A percentile compares a stretch with the other conserved stretches of the same genome.
phyloP scores from a whole-genome alignment of 108 stramenopile species.

The Craspedostauros australis region DNA sequence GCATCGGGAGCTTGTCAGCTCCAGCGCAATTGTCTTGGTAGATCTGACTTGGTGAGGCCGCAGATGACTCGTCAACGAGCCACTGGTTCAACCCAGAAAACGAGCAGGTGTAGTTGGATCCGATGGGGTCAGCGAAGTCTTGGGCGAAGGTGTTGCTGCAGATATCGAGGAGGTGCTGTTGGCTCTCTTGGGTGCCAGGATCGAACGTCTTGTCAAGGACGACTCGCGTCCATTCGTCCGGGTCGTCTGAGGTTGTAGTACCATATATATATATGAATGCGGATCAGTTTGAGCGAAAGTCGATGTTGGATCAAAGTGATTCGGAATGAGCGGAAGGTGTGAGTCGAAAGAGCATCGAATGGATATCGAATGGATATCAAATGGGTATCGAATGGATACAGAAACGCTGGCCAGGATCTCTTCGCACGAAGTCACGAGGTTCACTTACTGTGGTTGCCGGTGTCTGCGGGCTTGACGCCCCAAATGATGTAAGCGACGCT shows the following conservation, averaged over 20 bases:
- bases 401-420: too few relatives aligned
- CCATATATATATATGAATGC: too few relatives aligned
- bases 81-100: constrained; percentile 37
- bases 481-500: constrained; percentile 21
- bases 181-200: constrained; percentile 25
- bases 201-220: constrained; percentile 44
- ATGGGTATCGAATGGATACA: too few relatives aligned
- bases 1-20: constrained; percentile 30
- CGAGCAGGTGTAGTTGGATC: constrained; percentile 23
- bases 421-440: not conserved
- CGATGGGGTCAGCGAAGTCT: constrained; percentile 21
- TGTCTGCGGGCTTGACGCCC: constrained; percentile 36
- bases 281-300: too few relatives aligned
- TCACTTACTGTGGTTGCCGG: constrained; percentile 27
- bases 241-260: constrained; percentile 31
- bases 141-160: constrained; percentile 30
- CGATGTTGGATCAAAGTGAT: too few relatives aligned
- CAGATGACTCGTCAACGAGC: constrained; percentile 27
- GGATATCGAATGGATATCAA: too few relatives aligned
- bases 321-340: too few relatives aligned
- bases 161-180: constrained; percentile 28
- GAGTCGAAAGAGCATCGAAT: too few relatives aligned
- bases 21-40: constrained; percentile 35
- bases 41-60: not conserved
- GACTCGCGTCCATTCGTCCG: constrained; percentile 28